phyloP scores from a whole-genome alignment of 345 rosid genomes.

The Diplotaxis tenuifolia region DNA sequence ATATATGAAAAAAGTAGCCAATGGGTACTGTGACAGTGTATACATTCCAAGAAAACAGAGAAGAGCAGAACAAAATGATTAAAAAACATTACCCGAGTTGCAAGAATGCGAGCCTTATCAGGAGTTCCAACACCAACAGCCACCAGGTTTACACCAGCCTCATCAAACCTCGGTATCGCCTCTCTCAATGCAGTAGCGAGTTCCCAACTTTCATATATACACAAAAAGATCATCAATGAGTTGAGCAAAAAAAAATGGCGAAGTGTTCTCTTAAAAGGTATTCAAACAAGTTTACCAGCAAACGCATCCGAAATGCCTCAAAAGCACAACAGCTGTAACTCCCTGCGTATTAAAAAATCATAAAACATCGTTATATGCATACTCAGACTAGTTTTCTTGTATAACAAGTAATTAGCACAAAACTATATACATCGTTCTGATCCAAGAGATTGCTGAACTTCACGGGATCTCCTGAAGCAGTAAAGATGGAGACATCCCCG shows the following conservation, averaged over 20 bases:
- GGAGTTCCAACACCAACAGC: constrained; percentile 90
- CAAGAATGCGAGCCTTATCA: constrained; percentile 69
- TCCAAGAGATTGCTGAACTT: constrained; percentile 79
- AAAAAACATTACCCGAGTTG: constrained; percentile 46
- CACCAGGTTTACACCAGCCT: constrained; percentile 75
- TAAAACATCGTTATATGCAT: background rate
- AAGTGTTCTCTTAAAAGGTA: too few species aligned
- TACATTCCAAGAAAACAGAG: background rate
- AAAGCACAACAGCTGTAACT: constrained; percentile 75
- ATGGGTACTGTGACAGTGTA: background rate
- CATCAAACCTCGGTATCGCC: constrained; percentile 60
- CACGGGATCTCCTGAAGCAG: constrained; percentile 61
- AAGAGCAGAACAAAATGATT: background rate
- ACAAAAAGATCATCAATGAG: background rate
- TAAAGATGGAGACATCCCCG: constrained; percentile 59
- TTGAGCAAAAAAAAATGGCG: too few species aligned
- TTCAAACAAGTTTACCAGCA: constrained; percentile 57
- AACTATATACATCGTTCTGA: constrained; percentile 59
- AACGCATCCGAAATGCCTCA: constrained; percentile 87
- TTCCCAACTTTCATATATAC: constrained; percentile 64
- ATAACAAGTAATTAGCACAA: background rate
- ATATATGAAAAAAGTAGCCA: too few species aligned
- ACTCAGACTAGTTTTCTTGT: background rate
- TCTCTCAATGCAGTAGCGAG: constrained; percentile 69
- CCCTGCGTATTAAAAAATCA: constrained; percentile 42